These are phyloP conservation scores for Colletotrichum viniferum DNA, from an alignment of 2,329 filamentous ascomycete species.

Conservation along the genomic window DNA sequence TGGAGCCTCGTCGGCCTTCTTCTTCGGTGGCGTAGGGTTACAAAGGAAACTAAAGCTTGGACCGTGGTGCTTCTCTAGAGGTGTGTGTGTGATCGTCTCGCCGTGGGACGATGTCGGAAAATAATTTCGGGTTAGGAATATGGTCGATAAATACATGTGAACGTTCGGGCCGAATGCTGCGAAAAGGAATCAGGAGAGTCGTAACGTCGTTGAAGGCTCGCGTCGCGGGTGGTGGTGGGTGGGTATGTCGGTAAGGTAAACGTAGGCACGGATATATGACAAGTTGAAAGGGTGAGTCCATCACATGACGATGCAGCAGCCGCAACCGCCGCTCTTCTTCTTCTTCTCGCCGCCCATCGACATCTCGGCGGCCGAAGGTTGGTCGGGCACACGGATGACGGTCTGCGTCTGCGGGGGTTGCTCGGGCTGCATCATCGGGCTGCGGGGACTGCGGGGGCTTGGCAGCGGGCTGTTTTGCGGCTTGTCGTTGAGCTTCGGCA, in stretches of 20 bases:
- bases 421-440: slow-evolving; percentile 34
- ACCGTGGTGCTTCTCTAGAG: slow-evolving; percentile 12
- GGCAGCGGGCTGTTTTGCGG: slow-evolving; percentile 43
- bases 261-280: slow-evolving; percentile 4
- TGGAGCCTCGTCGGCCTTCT: not conserved
- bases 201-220: slow-evolving; percentile 25
- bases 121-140: slow-evolving; percentile 4
- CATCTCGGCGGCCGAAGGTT: slow-evolving; percentile 5
- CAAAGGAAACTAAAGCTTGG: not conserved
- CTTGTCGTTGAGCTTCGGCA: slow-evolving; percentile 61
- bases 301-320: slow-evolving; percentile 58
- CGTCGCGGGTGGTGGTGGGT: slow-evolving; percentile 6
- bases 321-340: slow-evolving; percentile 48
- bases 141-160: slow-evolving; percentile 21
- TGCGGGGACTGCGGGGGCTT: slow-evolving; percentile 49
- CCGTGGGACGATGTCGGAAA: not conserved
- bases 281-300: not conserved
- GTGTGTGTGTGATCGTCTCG: not conserved
- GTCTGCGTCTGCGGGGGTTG: slow-evolving; percentile 24
- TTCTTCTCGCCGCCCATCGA: slow-evolving; percentile 26
- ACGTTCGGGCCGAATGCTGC: slow-evolving; percentile 8
- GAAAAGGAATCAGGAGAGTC: slow-evolving; percentile 22
- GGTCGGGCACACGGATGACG: slow-evolving; percentile 24
- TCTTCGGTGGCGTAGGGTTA: not conserved
- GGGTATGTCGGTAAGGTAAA: not conserved